Base-by-base conservation (phyloP, 2,329 filamentous ascomycete genomes). In the Fulvia fulva region DNA sequence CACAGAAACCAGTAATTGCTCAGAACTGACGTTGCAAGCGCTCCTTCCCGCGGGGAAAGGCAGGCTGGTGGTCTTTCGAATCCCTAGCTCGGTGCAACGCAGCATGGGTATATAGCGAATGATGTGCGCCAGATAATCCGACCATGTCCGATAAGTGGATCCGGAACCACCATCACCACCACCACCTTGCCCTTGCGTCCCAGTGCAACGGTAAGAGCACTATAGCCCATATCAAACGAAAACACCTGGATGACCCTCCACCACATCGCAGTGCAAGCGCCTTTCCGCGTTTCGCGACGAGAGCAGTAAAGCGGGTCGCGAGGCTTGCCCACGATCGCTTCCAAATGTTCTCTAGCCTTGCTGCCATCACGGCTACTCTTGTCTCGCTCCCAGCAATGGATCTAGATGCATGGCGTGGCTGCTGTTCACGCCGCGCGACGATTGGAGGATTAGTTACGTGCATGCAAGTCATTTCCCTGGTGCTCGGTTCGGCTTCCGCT, bases 401-500 rank as follows among this genome's bases (percentile, higher is more conserved):
- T 43, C 6, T 25, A 32, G 5, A 22, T 55, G 43, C 28, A 43
- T 37, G 28, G 26, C 53, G 34, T 50, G 30, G 47, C 23, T 56
- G 34, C 30, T 22, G 44, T 57, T 28, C 22, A 46, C 52, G 37
- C 47, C 47, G 44, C 44, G 25, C 21, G 14, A 47, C 14, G 19
- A 47, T 23, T 25, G 44, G 44, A 47, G 21, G 44, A 47, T 23
- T 14, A 25, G 14, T 37, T 53, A 41, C 37, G 37, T 41, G n/a
- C 57, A 63, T 68, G 65, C 67, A 65, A 55, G 59, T 70, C 65
- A 70, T 65, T 67, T 69, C 54, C 64, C 67, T 57, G 60, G 54
- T 45, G 55, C 53, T 52, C 68, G 68, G 62, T 65, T 61, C 55
- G 60, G 54, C 61, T 69, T 70, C 32, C 68, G 64, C 63, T 67